Evolutionary conservation across 2,329 filamentous ascomycete species (phyloP).

Genomic region (Hypoxylon sp.): DNA sequence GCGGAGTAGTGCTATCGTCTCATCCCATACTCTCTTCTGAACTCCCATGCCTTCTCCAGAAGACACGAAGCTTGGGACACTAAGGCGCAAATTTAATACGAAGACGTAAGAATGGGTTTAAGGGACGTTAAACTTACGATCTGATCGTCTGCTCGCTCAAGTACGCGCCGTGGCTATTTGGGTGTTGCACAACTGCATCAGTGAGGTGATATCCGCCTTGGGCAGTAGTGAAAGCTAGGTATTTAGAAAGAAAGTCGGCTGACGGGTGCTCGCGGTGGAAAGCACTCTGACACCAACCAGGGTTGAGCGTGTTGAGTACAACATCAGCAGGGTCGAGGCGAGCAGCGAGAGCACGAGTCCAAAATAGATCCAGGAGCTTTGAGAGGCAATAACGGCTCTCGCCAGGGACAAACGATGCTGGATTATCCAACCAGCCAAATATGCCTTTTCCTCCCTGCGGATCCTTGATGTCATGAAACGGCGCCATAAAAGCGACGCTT

Average conservation of each 20-base stretch:
- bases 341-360: constrained; percentile 29
- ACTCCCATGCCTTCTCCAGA: constrained; percentile 18
- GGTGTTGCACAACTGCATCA: constrained; percentile 27
- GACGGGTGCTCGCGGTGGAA: constrained; percentile 32
- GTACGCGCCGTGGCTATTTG: constrained; percentile 27
- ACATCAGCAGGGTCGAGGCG: constrained; percentile 21
- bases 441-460: constrained; percentile 24
- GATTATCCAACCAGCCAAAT: constrained; percentile 28
- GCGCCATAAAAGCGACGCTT: constrained; percentile 28
- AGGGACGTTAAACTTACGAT: constrained; percentile 27
- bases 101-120: no score
- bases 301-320: constrained; percentile 32
- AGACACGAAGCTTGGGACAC: constrained; percentile 19
- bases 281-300: constrained; percentile 30
- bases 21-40: constrained; percentile 30
- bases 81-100: no score
- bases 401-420: constrained; percentile 27
- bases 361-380: constrained; percentile 33
- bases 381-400: constrained; percentile 29
- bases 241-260: constrained; percentile 2
- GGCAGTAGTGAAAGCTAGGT: constrained; percentile 19
- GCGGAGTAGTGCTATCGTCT: constrained; percentile 27
- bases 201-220: constrained; percentile 28
- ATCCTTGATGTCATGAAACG: constrained; percentile 7
- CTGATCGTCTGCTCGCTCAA: constrained; percentile 31